A percentile compares a stretch with the other conserved stretches of the same genome.
These are phyloP conservation scores for Piromyces finnis DNA, from an alignment of 192 early-diverging fungal genomes.

Conservation along the genomic window DNA sequence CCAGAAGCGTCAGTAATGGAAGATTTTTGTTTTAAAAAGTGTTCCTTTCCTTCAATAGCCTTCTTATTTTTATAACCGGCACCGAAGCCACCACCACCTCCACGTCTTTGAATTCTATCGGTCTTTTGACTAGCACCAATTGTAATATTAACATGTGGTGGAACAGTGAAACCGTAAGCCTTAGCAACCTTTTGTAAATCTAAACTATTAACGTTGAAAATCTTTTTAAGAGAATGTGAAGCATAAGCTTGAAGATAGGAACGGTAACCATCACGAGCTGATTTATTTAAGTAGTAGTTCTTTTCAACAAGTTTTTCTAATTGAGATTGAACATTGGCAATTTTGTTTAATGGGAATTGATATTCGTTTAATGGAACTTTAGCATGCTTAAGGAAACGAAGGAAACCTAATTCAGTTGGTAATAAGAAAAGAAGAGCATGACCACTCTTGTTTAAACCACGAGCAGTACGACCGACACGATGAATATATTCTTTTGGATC, in stretches of 20 bases:
- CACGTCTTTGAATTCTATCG: not conserved
- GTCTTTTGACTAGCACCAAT: slow-evolving; percentile 1
- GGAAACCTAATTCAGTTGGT: slow-evolving; percentile 83
- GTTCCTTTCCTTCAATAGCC: slow-evolving; percentile 2
- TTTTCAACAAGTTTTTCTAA: slow-evolving; percentile 93
- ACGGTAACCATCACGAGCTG: slow-evolving; percentile 87
- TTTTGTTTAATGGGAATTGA: slow-evolving; percentile 85
- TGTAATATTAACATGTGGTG: slow-evolving; percentile 74
- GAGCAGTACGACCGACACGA: slow-evolving; percentile 83
- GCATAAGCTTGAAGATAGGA: slow-evolving; percentile 92
- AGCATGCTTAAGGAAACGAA: slow-evolving; percentile 92
- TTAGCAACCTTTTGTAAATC: slow-evolving; percentile 83
- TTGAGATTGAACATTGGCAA: slow-evolving; percentile 87
- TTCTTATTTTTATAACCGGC: slow-evolving; percentile 5
- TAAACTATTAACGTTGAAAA: slow-evolving; percentile 79
- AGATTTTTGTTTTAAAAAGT: slow-evolving; percentile 3
- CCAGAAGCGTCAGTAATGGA: not conserved
- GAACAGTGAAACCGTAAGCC: slow-evolving; percentile 89
- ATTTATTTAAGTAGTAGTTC: slow-evolving; percentile 95
- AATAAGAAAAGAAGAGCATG: slow-evolving; percentile 89
- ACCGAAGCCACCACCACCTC: not conserved
- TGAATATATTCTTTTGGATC: slow-evolving; percentile 92
- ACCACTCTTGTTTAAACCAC: slow-evolving; percentile 63
- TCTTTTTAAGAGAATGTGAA: slow-evolving; percentile 86
- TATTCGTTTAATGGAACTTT: slow-evolving; percentile 98